phyloP scores from a whole-genome alignment of 805 yeast species.

The Cyberlindnera maritima region DNA sequence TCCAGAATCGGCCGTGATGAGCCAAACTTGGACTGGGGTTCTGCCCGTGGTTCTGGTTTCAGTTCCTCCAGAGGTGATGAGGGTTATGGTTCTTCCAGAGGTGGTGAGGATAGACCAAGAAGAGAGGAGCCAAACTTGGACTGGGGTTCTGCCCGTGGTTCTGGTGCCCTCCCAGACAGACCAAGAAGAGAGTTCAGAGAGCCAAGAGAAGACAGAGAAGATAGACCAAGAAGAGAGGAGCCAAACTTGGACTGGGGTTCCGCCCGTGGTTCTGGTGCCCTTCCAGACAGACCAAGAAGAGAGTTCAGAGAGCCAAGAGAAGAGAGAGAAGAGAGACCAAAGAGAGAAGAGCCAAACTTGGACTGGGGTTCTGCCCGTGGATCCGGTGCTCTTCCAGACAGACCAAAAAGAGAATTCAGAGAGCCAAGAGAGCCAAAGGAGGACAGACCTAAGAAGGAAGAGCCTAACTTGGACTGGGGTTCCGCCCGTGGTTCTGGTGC shows the following conservation, averaged over 20 bases:
- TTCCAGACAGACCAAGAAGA: slow-evolving; percentile 33
- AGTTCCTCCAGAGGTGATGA: slow-evolving; percentile 11
- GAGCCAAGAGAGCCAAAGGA: slow-evolving; percentile 18
- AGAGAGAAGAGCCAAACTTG: slow-evolving; percentile 38
- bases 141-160: slow-evolving; percentile 42
- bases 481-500: slow-evolving; percentile 49
- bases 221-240: slow-evolving; percentile 34
- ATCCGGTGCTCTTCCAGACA: slow-evolving; percentile 32
- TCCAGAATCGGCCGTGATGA: slow-evolving; percentile 27
- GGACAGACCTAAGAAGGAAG: slow-evolving; percentile 35
- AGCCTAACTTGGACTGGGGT: slow-evolving; percentile 45
- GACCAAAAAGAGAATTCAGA: slow-evolving; percentile 31
- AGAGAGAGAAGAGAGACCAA: slow-evolving; percentile 31
- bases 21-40: slow-evolving; percentile 44
- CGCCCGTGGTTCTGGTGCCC: slow-evolving; percentile 34
- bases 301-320: slow-evolving; percentile 27
- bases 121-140: slow-evolving; percentile 41
- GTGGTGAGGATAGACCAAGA: slow-evolving; percentile 27
- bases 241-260: slow-evolving; percentile 45
- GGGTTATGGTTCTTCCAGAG: slow-evolving; percentile 21
- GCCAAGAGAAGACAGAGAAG: slow-evolving; percentile 27
- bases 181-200: slow-evolving; percentile 27
- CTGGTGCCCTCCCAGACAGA: slow-evolving; percentile 33
- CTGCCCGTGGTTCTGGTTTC: slow-evolving; percentile 45
- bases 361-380: slow-evolving; percentile 45